Percentiles rank a stretch among this genome's conserved stretches.
These are phyloP conservation scores for Phlebiopsis flavidoalba DNA, from an alignment of 768 basidiomycete species.

Conservation along the genomic window DNA sequence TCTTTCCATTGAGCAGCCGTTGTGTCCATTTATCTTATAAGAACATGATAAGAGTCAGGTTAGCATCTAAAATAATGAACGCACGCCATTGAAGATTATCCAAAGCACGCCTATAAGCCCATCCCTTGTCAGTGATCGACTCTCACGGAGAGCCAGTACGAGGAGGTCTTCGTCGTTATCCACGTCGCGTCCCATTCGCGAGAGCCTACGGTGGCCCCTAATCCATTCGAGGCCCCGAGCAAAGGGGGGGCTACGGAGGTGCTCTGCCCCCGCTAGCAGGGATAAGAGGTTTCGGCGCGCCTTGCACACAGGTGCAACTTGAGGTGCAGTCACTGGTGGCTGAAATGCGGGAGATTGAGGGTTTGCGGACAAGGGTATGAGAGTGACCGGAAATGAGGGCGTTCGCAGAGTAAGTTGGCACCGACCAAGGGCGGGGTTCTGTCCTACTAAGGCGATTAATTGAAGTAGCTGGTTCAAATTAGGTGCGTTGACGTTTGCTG, in stretches of 20 bases:
- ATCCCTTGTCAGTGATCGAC: constrained; percentile 35
- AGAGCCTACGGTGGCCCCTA: constrained; percentile 40
- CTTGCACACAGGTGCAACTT: neutral
- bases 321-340: neutral
- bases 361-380: neutral
- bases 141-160: constrained; percentile 39
- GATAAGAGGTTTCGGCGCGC: neutral
- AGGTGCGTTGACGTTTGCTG: neutral
- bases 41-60: neutral
- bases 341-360: neutral
- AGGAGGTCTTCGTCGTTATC: constrained; percentile 61
- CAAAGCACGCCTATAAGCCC: constrained; percentile 59
- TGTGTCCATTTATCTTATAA: constrained; percentile 37
- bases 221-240: neutral
- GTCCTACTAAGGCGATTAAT: too few relatives aligned
- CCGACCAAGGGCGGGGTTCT: too few relatives aligned
- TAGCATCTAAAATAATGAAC: constrained; percentile 17
- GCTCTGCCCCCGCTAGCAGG: neutral
- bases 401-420: neutral
- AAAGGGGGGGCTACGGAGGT: neutral
- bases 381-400: neutral
- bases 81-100: constrained; percentile 62
- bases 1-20: constrained; percentile 73
- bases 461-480: neutral
- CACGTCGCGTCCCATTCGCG: too few relatives aligned